A percentile compares a stretch with the other conserved stretches of the same genome.
These are phyloP conservation scores for Thymus quinquecostatus DNA, from an alignment of 257 asterid species.

Conservation along the genomic window DNA sequence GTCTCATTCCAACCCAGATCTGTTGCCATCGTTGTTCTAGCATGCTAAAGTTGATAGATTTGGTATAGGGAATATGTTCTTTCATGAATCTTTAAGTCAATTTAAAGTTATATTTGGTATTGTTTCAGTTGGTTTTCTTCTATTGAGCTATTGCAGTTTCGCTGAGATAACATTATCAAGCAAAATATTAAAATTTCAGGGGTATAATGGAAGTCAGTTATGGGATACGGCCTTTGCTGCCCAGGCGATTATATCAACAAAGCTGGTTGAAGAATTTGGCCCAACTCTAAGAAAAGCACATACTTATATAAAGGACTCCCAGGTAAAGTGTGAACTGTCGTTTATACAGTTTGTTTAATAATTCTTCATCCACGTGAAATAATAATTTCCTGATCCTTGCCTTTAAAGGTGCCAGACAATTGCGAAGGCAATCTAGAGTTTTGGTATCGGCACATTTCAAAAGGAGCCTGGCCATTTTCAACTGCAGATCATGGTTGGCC, in stretches of 20 bases:
- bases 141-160: background rate
- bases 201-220: slow-evolving; percentile 94
- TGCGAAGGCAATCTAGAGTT: slow-evolving; percentile 78
- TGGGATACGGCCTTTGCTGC: slow-evolving; percentile 91
- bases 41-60: slow-evolving; percentile 11
- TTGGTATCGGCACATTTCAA: slow-evolving; percentile 97
- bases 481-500: slow-evolving; percentile 99
- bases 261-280: slow-evolving; percentile 70
- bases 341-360: slow-evolving; percentile 21
- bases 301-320: slow-evolving; percentile 64
- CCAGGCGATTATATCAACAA: slow-evolving; percentile 86
- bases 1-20: background rate
- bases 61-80: slow-evolving; percentile 12
- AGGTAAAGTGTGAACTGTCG: slow-evolving; percentile 50
- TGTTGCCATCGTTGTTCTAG: slow-evolving; percentile 13
- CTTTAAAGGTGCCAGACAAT: slow-evolving; percentile 75
- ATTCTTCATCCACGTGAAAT: slow-evolving; percentile 24
- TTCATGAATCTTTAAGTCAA: slow-evolving; percentile 13
- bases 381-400: slow-evolving; percentile 22
- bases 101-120: background rate
- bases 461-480: slow-evolving; percentile 99
- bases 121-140: slow-evolving; percentile 2
- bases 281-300: slow-evolving; percentile 77
- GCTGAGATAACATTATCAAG: slow-evolving; percentile 1
- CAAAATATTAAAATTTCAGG: slow-evolving; percentile 51